Evolutionary conservation across 192 early-diverging fungal genomes (phyloP).

Genomic region (Coemansia guatemalensis): DNA sequence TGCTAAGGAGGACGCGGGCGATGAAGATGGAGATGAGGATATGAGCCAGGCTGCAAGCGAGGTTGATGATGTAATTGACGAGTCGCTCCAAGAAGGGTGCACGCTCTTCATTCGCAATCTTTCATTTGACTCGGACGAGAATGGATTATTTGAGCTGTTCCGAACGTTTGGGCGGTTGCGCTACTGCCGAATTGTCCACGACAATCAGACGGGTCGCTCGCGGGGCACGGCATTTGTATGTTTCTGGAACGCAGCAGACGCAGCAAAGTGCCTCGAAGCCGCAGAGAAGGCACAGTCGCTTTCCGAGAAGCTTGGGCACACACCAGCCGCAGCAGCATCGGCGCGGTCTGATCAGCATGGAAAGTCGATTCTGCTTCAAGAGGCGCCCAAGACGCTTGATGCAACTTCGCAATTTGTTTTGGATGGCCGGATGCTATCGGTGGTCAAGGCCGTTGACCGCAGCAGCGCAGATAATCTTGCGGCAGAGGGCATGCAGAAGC

Average conservation of each 20-base stretch:
- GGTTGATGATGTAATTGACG: slow-evolving; percentile 51
- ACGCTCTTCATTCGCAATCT: slow-evolving; percentile 95
- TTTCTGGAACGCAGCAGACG: slow-evolving; percentile 70
- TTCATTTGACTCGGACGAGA: slow-evolving; percentile 86
- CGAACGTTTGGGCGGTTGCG: slow-evolving; percentile 56
- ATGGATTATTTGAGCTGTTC: slow-evolving; percentile 67
- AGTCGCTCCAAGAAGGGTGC: slow-evolving; percentile 58
- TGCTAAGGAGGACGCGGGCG: slow-evolving; percentile 13
- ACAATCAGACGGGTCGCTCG: slow-evolving; percentile 77
- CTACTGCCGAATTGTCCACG: slow-evolving; percentile 84
- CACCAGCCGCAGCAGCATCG: slow-evolving; percentile 32
- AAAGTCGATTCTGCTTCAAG: slow-evolving; percentile 57
- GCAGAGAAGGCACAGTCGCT: slow-evolving; percentile 63
- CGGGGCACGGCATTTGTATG: slow-evolving; percentile 95
- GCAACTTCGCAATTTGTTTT: slow-evolving; percentile 62
- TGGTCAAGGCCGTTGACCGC: slow-evolving; percentile 77
- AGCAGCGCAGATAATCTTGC: slow-evolving; percentile 65
- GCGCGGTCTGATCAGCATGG: slow-evolving; percentile 19
- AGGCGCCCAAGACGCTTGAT: slow-evolving; percentile 32
- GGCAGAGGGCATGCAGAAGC: slow-evolving; percentile 59
- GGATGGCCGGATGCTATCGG: slow-evolving; percentile 79
- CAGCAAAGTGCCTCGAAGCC: slow-evolving; percentile 71
- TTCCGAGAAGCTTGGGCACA: slow-evolving; percentile 48
- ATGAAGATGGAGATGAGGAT: slow-evolving; percentile 45
- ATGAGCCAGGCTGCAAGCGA: slow-evolving; percentile 35